Evolutionary conservation across 129 eudicot species (phyloP).

Genomic region (Pseudognaphalium luteoalbum): DNA sequence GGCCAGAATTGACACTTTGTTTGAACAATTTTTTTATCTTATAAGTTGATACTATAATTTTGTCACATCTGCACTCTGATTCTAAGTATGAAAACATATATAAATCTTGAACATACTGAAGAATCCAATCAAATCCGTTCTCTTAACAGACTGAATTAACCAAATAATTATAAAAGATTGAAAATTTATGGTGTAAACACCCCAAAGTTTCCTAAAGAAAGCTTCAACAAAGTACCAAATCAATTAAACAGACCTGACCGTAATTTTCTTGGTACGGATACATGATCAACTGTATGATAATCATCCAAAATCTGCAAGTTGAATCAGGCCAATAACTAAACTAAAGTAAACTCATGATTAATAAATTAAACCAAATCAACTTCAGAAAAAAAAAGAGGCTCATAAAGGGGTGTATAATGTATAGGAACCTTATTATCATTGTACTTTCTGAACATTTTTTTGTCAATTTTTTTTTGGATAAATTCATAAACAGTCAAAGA

Average conservation of each 20-base stretch:
- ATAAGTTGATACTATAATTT: background rate
- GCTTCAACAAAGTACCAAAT: slow-evolving; percentile 4
- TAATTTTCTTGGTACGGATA: slow-evolving; percentile 60
- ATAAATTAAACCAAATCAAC: background rate
- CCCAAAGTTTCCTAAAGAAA: background rate
- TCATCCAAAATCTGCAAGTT: slow-evolving; percentile 52
- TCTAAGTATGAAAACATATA: background rate
- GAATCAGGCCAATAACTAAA: background rate
- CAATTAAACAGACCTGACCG: slow-evolving; percentile 57
- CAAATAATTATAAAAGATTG: background rate
- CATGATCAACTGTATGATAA: slow-evolving; percentile 40
- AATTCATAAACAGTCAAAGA: background rate
- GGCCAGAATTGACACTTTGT: background rate
- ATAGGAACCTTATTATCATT: background rate
- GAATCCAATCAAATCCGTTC: background rate
- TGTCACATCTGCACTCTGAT: background rate
- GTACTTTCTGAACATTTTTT: background rate
- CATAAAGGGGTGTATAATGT: slow-evolving; percentile 16
- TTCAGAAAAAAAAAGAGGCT: background rate
- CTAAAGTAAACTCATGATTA: background rate
- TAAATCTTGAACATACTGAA: background rate
- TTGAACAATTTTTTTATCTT: background rate
- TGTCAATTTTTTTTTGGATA: background rate
- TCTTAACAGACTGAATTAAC: slow-evolving; percentile 1
- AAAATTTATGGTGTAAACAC: background rate